Conservation (phyloP, 192 early-diverging fungal genomes). For the Coemansia sp. region DNA sequence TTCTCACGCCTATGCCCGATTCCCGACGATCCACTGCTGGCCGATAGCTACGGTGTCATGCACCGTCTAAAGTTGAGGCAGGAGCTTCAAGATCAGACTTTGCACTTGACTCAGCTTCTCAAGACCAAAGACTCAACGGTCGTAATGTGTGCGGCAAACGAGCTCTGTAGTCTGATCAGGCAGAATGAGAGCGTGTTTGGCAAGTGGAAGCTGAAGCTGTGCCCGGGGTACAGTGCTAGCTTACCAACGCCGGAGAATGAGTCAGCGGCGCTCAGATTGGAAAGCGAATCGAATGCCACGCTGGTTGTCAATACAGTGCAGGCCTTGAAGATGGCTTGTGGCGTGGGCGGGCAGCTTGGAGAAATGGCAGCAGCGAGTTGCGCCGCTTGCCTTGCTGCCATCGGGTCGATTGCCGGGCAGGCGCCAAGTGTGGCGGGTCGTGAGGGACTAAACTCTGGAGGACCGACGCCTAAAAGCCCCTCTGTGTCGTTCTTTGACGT, state of each 20-base stretch:
- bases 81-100: slow-evolving; percentile 23
- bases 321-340: slow-evolving; percentile 29
- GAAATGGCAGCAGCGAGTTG: slow-evolving; percentile 46
- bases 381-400: slow-evolving; percentile 37
- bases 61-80: slow-evolving; percentile 10
- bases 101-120: slow-evolving; percentile 30
- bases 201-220: slow-evolving; percentile 40
- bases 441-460: neutral
- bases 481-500: slow-evolving; percentile 15
- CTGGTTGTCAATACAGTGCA: slow-evolving; percentile 20
- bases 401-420: slow-evolving; percentile 33
- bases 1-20: slow-evolving; percentile 38
- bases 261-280: slow-evolving; percentile 1
- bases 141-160: slow-evolving; percentile 42
- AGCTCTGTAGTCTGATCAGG: slow-evolving; percentile 28
- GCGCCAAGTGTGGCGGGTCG: slow-evolving; percentile 9
- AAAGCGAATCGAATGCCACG: slow-evolving; percentile 16
- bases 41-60: slow-evolving; percentile 18
- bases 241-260: neutral
- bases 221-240: neutral
- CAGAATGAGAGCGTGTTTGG: slow-evolving; percentile 24
- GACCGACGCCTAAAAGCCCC: neutral
- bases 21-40: slow-evolving; percentile 48
- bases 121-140: slow-evolving; percentile 38
- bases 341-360: slow-evolving; percentile 26